Evolutionary conservation across 2,329 filamentous ascomycete species (phyloP).

Genomic region (Sclerotinia nivalis): DNA sequence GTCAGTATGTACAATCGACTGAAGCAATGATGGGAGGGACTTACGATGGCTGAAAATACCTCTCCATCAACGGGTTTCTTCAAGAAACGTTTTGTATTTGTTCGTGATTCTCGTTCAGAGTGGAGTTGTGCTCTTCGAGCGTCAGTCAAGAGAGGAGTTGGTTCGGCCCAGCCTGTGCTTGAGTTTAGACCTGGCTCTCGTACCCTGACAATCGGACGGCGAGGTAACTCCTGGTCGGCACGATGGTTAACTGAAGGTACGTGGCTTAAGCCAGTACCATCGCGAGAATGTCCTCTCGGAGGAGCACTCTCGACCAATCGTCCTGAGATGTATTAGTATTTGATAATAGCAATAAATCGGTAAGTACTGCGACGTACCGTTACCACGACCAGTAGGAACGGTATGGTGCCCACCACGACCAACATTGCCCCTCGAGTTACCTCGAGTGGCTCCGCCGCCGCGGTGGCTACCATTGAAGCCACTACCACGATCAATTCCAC

Average conservation of each 20-base stretch:
- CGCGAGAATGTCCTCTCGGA: slow-evolving; percentile 10
- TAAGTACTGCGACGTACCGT: not conserved
- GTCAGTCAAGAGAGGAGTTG: slow-evolving; percentile 6
- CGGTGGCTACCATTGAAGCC: not conserved
- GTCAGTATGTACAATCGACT: not conserved
- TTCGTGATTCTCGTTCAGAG: not conserved
- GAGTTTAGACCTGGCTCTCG: not conserved
- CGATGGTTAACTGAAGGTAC: slow-evolving; percentile 2
- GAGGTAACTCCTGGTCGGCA: not conserved
- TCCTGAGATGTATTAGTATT: not conserved
- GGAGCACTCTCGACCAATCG: slow-evolving; percentile 3
- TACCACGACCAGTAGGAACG: not conserved
- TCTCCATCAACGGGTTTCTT: slow-evolving; percentile 3
- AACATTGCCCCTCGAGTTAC: slow-evolving; percentile 1
- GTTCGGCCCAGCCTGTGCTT: slow-evolving; percentile 14
- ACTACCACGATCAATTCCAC: not conserved
- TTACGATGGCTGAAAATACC: slow-evolving; percentile 2
- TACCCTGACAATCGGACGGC: not conserved
- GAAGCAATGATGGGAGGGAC: not conserved
- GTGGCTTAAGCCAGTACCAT: not conserved
- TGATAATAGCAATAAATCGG: not conserved
- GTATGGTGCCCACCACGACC: not conserved
- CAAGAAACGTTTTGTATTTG: not conserved
- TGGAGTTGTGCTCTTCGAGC: not conserved
- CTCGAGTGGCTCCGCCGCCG: slow-evolving; percentile 2